Base-by-base conservation (phyloP, 176 grass and related monocot species). In the Aegilops speltoides region DNA sequence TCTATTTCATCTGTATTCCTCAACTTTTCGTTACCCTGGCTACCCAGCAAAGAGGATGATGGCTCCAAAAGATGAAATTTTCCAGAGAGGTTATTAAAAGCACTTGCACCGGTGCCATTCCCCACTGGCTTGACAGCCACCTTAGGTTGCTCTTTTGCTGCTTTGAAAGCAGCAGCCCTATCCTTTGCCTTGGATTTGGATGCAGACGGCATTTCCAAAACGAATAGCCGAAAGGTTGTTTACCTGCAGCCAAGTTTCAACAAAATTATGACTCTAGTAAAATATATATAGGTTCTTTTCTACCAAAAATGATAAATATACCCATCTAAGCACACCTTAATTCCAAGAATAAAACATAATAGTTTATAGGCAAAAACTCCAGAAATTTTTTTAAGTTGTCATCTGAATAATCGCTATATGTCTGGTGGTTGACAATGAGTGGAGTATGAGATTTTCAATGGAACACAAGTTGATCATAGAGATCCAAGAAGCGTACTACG, bases 111-210 rank as follows among this genome's bases (percentile, higher is more conserved):
- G 46, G 85, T 84, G 40, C 84, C 90, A 77, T 90, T 96, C 46
- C 83, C 90, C 60, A 84, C 69, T 54, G 90, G 90, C 81, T 96
- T 98, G 12, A 46, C 74, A 62, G 90, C 74, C 79, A 94, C 79
- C 83, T 94, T 98, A 38, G 85, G 79, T 77, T 92, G 88, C 88
- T 94, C 94, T 86, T 89, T 96, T 46, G 86, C 83, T 83, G 79
- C 84, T 61, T 89, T 96, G 33, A 77, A 77, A 13, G 92, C 79
- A 82, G 87, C 86, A 83, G 90, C 89, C 66, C 89, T 93, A 23
- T 93, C 89, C 68, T 93, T 95, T 3, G 89, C 91, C 83, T 97
- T 99, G 72, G 96, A 96, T 92, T 99, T 99, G 74, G 94, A 86
- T 70, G 90, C 92, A 84, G 97, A 95, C 20, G 92, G 93, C 97